Percentiles rank a stretch among this genome's conserved stretches.
phyloP scores from a whole-genome alignment of 345 rosid genomes.

The Hirschfeldia incana region DNA sequence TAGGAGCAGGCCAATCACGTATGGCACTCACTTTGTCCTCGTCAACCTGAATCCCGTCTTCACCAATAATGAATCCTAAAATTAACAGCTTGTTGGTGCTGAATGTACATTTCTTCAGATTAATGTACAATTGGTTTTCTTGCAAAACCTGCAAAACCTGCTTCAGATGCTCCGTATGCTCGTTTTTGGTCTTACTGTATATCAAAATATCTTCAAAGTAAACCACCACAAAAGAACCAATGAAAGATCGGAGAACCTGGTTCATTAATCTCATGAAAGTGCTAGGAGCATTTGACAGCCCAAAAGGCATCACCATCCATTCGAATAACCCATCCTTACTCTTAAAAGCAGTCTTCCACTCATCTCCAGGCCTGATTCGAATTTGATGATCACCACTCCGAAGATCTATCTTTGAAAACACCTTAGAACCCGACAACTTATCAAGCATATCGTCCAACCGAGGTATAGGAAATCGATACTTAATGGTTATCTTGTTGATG shows the following conservation, averaged over 20 bases:
- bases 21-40: neutral
- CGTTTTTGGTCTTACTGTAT: too few relatives aligned
- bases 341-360: neutral
- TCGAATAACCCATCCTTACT: neutral
- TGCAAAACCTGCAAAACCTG: too few relatives aligned
- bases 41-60: neutral
- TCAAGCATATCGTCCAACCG: too few relatives aligned
- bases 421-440: too few relatives aligned
- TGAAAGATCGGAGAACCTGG: neutral
- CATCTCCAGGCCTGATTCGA: too few relatives aligned
- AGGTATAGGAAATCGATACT: too few relatives aligned
- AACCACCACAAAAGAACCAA: neutral
- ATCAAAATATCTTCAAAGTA: too few relatives aligned
- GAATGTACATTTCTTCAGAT: neutral
- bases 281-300: neutral
- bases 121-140: too few relatives aligned
- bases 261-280: neutral
- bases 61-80: too few relatives aligned
- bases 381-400: neutral
- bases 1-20: neutral
- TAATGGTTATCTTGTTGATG: too few relatives aligned
- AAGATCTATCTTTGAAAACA: too few relatives aligned
- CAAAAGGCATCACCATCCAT: neutral
- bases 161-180: too few relatives aligned
- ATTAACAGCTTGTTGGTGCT: neutral